Conservation (phyloP, 2,329 filamentous ascomycete species). For the Fusarium sp. region DNA sequence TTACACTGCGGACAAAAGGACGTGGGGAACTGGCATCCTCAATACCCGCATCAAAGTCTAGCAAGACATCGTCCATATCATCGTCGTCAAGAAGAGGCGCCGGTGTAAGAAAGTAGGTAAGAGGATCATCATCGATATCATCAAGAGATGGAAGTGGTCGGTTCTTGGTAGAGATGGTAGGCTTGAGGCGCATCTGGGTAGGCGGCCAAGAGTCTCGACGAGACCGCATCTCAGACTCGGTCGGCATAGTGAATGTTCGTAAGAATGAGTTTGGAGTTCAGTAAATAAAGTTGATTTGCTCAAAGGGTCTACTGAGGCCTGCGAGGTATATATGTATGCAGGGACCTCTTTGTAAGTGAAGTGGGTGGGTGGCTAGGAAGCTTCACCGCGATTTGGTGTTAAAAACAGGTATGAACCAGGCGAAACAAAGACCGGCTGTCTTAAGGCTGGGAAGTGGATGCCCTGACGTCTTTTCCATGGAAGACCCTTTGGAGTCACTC, state of each 20-base stretch:
- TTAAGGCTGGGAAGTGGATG: slow-evolving; percentile 37
- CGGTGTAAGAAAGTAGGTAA: slow-evolving; percentile 68
- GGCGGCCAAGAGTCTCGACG: slow-evolving; percentile 64
- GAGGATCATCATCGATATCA: slow-evolving; percentile 64
- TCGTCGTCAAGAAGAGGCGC: slow-evolving; percentile 57
- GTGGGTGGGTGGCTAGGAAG: slow-evolving; percentile 24
- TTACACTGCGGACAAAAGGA: slow-evolving; percentile 65
- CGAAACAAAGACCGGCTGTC: slow-evolving; percentile 36
- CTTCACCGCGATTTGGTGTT: slow-evolving; percentile 34
- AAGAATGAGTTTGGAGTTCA: neutral
- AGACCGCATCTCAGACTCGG: slow-evolving; percentile 48
- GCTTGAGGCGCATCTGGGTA: slow-evolving; percentile 61
- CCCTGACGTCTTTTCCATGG: slow-evolving; percentile 34
- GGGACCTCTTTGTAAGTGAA: slow-evolving; percentile 32
- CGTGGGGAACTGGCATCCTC: slow-evolving; percentile 60
- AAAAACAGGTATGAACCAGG: slow-evolving; percentile 33
- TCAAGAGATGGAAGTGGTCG: slow-evolving; percentile 59
- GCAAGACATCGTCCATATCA: slow-evolving; percentile 57
- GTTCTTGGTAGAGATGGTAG: slow-evolving; percentile 54
- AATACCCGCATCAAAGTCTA: slow-evolving; percentile 69
- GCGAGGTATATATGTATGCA: slow-evolving; percentile 12
- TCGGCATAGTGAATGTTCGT: slow-evolving; percentile 50
- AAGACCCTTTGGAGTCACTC: slow-evolving; percentile 40
- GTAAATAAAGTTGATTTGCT: slow-evolving; percentile 1
- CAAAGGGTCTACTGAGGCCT: slow-evolving; percentile 11